These are phyloP conservation scores for Podospora sp. DNA, from an alignment of 495 filamentous ascomycete species.

Conservation along the genomic window DNA sequence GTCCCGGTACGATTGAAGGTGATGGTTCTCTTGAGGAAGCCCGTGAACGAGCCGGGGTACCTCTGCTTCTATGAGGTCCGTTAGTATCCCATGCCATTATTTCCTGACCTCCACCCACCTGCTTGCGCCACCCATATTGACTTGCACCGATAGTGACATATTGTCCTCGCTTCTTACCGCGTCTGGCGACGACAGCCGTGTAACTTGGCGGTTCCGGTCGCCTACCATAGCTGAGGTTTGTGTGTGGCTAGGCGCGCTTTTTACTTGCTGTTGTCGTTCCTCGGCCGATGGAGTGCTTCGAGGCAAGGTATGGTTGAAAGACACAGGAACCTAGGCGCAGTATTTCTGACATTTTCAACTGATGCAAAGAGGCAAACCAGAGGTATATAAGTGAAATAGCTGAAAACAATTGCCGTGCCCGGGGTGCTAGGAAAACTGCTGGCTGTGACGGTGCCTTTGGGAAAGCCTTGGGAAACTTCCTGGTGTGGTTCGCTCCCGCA, in stretches of 20 bases:
- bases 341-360: not conserved
- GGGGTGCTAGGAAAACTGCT: not conserved
- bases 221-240: conserved; percentile 13
- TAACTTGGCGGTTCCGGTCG: conserved; percentile 7
- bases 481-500: not conserved
- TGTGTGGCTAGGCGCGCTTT: not conserved
- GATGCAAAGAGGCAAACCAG: not conserved
- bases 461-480: conserved; percentile 28
- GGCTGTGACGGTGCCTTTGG: conserved; percentile 23
- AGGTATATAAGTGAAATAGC: conserved; percentile 1
- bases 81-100: not conserved
- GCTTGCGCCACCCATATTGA: conserved; percentile 30
- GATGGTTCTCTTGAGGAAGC: conserved; percentile 19
- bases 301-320: not conserved
- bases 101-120: conserved; percentile 22
- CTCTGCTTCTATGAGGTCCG: conserved; percentile 9
- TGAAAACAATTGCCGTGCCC: not conserved
- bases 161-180: conserved; percentile 30
- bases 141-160: conserved; percentile 35
- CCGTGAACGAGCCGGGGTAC: conserved; percentile 9
- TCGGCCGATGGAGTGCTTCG: not conserved
- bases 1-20: conserved; percentile 18
- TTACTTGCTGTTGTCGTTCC: not conserved
- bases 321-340: not conserved
- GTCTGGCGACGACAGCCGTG: conserved; percentile 20